These are phyloP conservation scores for Epicoccum sorghinum DNA, from an alignment of 2,329 filamentous ascomycete genomes.

Conservation along the genomic window DNA sequence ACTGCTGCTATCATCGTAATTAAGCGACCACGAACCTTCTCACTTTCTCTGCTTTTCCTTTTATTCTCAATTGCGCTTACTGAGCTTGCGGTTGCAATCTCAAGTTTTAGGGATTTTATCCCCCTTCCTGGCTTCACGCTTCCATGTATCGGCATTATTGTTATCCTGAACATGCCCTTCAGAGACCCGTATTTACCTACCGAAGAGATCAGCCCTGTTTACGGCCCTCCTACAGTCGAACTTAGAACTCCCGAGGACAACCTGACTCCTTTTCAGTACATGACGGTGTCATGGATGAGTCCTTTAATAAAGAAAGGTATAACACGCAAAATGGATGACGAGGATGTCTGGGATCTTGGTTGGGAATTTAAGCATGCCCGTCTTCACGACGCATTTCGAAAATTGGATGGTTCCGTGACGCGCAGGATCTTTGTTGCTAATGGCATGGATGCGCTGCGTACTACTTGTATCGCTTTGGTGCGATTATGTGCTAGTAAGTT, in stretches of 20 bases:
- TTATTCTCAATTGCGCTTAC: constrained; percentile 43
- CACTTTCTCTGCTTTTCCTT: constrained; percentile 49
- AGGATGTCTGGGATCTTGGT: constrained; percentile 81
- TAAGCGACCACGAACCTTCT: constrained; percentile 51
- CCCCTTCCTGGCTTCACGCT: constrained; percentile 47
- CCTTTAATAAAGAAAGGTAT: constrained; percentile 72
- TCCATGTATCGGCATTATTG: constrained; percentile 55
- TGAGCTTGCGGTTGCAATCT: constrained; percentile 23
- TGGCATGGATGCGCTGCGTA: constrained; percentile 75
- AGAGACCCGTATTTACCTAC: constrained; percentile 63
- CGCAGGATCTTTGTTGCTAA: constrained; percentile 75
- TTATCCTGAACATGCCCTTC: constrained; percentile 72
- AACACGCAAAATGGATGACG: constrained; percentile 70
- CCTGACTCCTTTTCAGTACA: constrained; percentile 79
- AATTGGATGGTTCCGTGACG: constrained; percentile 74
- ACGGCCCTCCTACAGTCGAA: constrained; percentile 60
- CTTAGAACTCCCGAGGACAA: constrained; percentile 82
- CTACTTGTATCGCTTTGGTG: constrained; percentile 67
- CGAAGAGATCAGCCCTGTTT: constrained; percentile 65
- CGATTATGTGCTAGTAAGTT: constrained; percentile 62
- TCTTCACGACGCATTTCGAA: constrained; percentile 76
- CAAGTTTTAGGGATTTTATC: constrained; percentile 39
- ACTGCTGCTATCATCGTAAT: constrained; percentile 44
- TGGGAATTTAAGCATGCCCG: constrained; percentile 82
- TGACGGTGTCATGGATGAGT: constrained; percentile 82